Conservation (phyloP, 805 yeast species). For the Wickerhamomyces bovis region DNA sequence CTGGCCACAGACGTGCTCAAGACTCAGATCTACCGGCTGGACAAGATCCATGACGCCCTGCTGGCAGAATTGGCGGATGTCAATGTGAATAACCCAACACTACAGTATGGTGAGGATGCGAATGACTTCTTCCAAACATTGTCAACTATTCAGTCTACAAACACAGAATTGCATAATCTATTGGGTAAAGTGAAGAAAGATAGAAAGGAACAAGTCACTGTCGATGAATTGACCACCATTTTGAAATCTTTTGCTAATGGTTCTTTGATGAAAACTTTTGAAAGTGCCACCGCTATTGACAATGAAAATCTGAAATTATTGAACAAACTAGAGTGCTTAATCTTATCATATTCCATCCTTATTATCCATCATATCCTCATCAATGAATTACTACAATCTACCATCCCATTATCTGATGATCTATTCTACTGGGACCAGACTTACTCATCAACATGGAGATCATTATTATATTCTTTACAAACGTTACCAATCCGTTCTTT, state of each 20-base stretch:
- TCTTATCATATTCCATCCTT: constrained; percentile 27
- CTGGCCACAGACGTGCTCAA: not conserved
- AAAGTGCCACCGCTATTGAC: not conserved
- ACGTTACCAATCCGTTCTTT: constrained; percentile 26
- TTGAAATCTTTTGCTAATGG: constrained; percentile 10
- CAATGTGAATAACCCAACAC: not conserved
- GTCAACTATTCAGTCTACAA: not conserved
- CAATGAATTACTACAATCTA: constrained; percentile 30
- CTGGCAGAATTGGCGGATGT: not conserved
- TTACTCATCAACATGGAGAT: constrained; percentile 26
- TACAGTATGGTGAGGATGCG: not conserved
- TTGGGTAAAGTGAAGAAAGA: not conserved
- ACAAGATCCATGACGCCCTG: not conserved
- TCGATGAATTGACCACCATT: not conserved
- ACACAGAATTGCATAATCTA: not conserved
- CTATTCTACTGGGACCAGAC: constrained; percentile 42
- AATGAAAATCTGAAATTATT: constrained; percentile 11
- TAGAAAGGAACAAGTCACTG: not conserved
- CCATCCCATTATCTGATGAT: constrained; percentile 38
- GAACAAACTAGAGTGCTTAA: constrained; percentile 22
- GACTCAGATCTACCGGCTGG: not conserved
- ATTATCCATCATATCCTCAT: constrained; percentile 30
- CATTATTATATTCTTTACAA: constrained; percentile 35
- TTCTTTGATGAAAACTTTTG: not conserved
- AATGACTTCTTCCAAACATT: not conserved